Conservation (phyloP, 2,329 filamentous ascomycete species). For the Aspergillus spinulosporus region DNA sequence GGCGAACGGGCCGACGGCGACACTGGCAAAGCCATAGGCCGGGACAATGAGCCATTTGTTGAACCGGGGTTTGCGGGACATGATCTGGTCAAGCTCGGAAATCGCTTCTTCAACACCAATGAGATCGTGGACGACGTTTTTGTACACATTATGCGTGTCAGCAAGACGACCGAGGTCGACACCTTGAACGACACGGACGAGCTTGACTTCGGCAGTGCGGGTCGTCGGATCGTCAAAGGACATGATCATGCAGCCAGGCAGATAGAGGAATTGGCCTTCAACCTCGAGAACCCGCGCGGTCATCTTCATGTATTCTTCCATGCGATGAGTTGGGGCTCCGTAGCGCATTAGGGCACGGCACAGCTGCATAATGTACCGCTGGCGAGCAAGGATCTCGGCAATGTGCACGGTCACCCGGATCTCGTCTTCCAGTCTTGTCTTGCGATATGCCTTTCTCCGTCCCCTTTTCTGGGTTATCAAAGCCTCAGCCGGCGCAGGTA, state of each 20-base stretch:
- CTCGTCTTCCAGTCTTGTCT: constrained; percentile 48
- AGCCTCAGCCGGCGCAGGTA: constrained; percentile 30
- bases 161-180: constrained; percentile 49
- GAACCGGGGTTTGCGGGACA: constrained; percentile 58
- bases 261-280: constrained; percentile 86
- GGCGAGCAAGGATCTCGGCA: constrained; percentile 73
- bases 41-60: constrained; percentile 58
- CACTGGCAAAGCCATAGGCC: constrained; percentile 74
- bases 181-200: constrained; percentile 46
- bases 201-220: constrained; percentile 51
- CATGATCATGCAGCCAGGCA: constrained; percentile 93
- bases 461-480: constrained; percentile 25
- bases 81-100: constrained; percentile 55
- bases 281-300: constrained; percentile 84
- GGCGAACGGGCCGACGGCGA: constrained; percentile 75
- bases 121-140: constrained; percentile 51
- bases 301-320: constrained; percentile 92
- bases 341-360: constrained; percentile 88
- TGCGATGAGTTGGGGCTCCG: constrained; percentile 85
- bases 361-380: constrained; percentile 81
- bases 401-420: constrained; percentile 63
- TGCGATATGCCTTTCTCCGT: constrained; percentile 22
- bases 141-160: constrained; percentile 52
- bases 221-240: constrained; percentile 68
- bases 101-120: constrained; percentile 51